phyloP scores from a whole-genome alignment of 768 basidiomycete genomes.

The Pulveroboletus ravenelii region DNA sequence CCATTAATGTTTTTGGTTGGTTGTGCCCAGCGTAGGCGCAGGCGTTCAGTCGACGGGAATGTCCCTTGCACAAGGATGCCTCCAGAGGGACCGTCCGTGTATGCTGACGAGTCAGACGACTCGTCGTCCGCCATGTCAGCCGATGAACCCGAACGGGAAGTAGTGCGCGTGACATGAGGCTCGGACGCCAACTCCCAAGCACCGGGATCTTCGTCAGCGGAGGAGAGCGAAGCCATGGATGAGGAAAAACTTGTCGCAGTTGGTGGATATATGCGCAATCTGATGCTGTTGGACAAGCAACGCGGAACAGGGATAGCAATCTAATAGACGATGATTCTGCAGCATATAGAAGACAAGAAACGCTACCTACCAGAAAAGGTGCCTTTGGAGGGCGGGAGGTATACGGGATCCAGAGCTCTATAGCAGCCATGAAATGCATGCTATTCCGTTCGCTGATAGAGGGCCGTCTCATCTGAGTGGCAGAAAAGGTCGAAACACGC shows the following conservation, averaged over 20 bases:
- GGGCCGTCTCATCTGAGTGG: constrained; percentile 40
- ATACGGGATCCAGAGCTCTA: constrained; percentile 73
- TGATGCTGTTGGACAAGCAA: constrained; percentile 72
- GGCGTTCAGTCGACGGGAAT: constrained; percentile 71
- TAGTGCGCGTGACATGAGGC: constrained; percentile 61
- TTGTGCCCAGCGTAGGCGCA: constrained; percentile 75
- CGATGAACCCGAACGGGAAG: constrained; percentile 55
- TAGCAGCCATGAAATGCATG: constrained; percentile 75
- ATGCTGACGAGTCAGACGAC: constrained; percentile 64
- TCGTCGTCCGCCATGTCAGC: constrained; percentile 78
- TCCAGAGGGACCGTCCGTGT: constrained; percentile 47
- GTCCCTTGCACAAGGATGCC: constrained; percentile 70
- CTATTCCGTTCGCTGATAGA: constrained; percentile 54
- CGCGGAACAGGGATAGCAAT: constrained; percentile 74
- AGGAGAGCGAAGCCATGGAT: constrained; percentile 75
- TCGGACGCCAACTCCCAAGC: constrained; percentile 77
- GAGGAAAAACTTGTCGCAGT: constrained; percentile 41
- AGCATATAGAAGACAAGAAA: not conserved
- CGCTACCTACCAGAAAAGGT: constrained; percentile 61
- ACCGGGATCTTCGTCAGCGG: constrained; percentile 62
- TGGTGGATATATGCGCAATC: constrained; percentile 69
- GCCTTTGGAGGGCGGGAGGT: constrained; percentile 61
- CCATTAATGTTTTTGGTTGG: constrained; percentile 45
- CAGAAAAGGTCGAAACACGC: constrained; percentile 23
- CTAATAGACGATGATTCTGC: constrained; percentile 33